Evolutionary conservation across 2,329 filamentous ascomycete genomes (phyloP), one percentile per base, ranked within the genome.

Genomic region (Trichoderma afroharzianum): DNA sequence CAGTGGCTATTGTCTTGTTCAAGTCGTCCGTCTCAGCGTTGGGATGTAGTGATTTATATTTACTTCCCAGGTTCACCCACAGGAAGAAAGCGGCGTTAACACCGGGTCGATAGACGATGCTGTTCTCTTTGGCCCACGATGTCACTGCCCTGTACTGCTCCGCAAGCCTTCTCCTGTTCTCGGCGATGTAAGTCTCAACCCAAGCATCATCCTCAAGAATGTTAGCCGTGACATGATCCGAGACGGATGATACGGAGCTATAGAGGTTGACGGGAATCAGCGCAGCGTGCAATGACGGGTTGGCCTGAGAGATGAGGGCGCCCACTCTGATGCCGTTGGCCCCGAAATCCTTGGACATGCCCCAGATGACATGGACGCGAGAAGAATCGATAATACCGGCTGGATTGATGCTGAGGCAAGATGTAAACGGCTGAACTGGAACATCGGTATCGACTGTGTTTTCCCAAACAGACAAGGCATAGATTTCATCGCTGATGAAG

Each of bases 31-130:
- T 50, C 4, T 74, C 73, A 8, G 66, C 11, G 5, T 71, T 72
- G 0, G 72, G 63, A 53, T 80, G 77, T 2, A 68, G 69, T 43
- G 69, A 39, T 36, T 50, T 68, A 15, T 79, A 81, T 8, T 73
- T 73, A 39, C 75, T 75, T 6, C 81, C 79, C 3, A 89, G 78
- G 73, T 88, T 79, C 4, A 86, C 78, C 85, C 86, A 88, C 1
- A 88, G 75, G 74, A 88, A 88, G 74, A 88, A 88, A 0, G 83
- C 86, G 0, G 86, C 86, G 72, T 87, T 87, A 3, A 80, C 82
- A 0, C 84, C 85, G 0, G 80, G 77, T 0, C 82, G 79, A 73
- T 86, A 87, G 6, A 79, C 76, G 24, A 88, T 83, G 1, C 76
- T 76, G 8, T 85, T 78, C 6, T 78, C 74, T 24, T 77, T 77